Evolutionary conservation across 1,139 yeast species (phyloP).

Genomic region (Geotrichum aggregatum): DNA sequence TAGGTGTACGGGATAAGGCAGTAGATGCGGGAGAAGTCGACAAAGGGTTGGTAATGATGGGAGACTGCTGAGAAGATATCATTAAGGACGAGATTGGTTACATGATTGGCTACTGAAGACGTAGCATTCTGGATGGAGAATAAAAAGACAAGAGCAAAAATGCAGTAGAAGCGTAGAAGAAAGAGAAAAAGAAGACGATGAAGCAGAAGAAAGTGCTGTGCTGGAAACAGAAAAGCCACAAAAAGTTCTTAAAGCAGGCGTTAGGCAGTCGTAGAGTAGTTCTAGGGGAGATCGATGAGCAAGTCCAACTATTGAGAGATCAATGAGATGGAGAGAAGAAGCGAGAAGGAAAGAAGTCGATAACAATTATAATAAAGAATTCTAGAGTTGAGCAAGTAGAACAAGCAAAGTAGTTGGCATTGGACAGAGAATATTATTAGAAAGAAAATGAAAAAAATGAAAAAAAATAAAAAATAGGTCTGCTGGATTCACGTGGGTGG

Average conservation of each 20-base stretch:
- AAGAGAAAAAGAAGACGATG: not conserved
- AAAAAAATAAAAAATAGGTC: not conserved
- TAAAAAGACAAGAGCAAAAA: not conserved
- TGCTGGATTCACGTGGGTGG: too few species aligned
- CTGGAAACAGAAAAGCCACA: not conserved
- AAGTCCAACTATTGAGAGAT: too few species aligned
- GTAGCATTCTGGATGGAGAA: not conserved
- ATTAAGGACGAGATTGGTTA: not conserved
- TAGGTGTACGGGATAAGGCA: not conserved
- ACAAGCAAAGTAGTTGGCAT: too few species aligned
- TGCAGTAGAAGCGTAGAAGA: not conserved
- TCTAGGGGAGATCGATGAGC: too few species aligned
- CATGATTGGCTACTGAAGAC: not conserved
- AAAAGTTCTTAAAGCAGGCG: not conserved
- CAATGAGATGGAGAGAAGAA: not conserved
- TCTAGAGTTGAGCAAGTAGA: too few species aligned
- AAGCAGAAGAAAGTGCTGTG: too few species aligned
- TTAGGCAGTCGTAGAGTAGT: too few species aligned
- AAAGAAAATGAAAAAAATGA: not conserved
- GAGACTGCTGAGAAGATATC: conserved; percentile 10
- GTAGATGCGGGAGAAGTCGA: conserved; percentile 2
- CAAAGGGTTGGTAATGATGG: conserved; percentile 8
- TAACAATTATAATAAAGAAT: not conserved
- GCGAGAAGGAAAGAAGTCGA: not conserved
- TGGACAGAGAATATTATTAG: too few species aligned